Evolutionary conservation across 2,329 filamentous ascomycete species (phyloP).

Genomic region (Microsporum audouinii): DNA sequence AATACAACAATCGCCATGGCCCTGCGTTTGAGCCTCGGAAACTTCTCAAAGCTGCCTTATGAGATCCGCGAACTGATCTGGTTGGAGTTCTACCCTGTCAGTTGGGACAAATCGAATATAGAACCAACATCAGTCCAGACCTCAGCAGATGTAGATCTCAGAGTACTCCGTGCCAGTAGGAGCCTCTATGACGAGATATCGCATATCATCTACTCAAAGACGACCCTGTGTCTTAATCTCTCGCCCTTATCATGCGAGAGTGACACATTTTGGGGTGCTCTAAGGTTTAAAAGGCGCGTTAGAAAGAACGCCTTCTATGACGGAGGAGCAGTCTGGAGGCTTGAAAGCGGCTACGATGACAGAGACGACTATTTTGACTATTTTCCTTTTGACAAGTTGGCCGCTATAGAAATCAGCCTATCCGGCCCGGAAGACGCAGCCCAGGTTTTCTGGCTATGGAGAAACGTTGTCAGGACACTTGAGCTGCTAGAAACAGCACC

Average conservation of each 20-base stretch:
- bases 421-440: not conserved
- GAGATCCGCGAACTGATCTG: constrained; percentile 7
- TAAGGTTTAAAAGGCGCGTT: not conserved
- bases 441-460: not conserved
- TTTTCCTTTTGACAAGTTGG: not conserved
- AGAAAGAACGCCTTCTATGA: not conserved
- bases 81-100: not conserved
- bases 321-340: not conserved
- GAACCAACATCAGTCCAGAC: not conserved
- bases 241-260: not conserved
- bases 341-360: not conserved
- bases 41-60: not conserved
- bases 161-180: not conserved
- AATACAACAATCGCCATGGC: not conserved
- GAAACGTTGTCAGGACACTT: not conserved
- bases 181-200: not conserved
- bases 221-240: not conserved
- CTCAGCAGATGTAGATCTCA: not conserved
- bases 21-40: not conserved
- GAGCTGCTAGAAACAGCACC: not conserved
- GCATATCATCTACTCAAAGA: not conserved
- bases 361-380: not conserved
- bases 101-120: not conserved
- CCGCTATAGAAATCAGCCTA: not conserved
- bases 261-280: not conserved